phyloP scores from a whole-genome alignment of 2,329 filamentous ascomycete genomes.

The Nothophaeocryptopus gaeumannii region DNA sequence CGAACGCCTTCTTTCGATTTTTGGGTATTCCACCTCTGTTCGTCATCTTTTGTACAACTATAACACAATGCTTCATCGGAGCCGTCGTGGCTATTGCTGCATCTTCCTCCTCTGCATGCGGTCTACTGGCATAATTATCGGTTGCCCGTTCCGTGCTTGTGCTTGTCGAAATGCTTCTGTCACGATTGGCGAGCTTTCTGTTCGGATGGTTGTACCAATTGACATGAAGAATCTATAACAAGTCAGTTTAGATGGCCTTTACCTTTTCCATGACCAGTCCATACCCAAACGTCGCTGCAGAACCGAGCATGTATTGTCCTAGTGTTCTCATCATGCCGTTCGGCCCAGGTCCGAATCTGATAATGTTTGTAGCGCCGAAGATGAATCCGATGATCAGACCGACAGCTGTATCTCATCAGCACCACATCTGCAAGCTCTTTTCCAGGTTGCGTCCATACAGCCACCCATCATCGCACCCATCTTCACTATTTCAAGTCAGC shows the following conservation, averaged over 20 bases:
- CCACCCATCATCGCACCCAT: slow-evolving; percentile 99
- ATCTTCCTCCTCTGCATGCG: slow-evolving; percentile 23
- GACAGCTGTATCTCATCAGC: slow-evolving; percentile 62
- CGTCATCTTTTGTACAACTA: neutral
- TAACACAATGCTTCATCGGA: neutral
- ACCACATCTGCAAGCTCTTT: neutral
- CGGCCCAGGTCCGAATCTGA: slow-evolving; percentile 87
- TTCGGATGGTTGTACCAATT: slow-evolving; percentile 93
- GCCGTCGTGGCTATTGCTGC: slow-evolving; percentile 8
- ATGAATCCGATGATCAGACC: slow-evolving; percentile 97
- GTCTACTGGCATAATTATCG: slow-evolving; percentile 63
- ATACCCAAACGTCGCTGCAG: slow-evolving; percentile 93
- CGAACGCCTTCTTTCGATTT: too few relatives aligned
- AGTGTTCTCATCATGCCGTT: slow-evolving; percentile 92
- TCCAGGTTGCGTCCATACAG: slow-evolving; percentile 59
- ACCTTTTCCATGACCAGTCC: slow-evolving; percentile 23
- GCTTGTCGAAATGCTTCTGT: slow-evolving; percentile 73
- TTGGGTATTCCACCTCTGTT: neutral
- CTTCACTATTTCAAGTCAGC: slow-evolving; percentile 63
- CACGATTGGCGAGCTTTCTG: slow-evolving; percentile 75
- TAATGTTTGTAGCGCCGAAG: slow-evolving; percentile 87
- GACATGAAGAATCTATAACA: slow-evolving; percentile 85
- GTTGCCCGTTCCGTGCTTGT: slow-evolving; percentile 57
- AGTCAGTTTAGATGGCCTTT: neutral
- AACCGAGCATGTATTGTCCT: slow-evolving; percentile 95